Base-by-base conservation (phyloP, 208 protist genomes). In the Borovskyia barvae region DNA sequence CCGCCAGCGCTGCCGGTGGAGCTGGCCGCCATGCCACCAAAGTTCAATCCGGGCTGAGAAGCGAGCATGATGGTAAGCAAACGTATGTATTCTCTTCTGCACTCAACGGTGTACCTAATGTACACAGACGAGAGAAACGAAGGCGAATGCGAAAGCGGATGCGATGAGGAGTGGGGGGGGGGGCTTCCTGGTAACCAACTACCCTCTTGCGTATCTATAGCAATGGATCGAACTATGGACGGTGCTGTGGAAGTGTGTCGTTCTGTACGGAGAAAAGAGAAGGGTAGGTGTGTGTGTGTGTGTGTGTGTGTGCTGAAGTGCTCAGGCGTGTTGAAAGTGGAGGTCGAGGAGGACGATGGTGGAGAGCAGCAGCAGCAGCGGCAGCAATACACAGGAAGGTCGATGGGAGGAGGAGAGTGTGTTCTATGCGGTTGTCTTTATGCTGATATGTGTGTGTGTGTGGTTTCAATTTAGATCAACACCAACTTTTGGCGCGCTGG, bases 1-100 rank as follows among this genome's bases (percentile, higher is more conserved):
- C n/a, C n/a, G n/a, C n/a, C n/a, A n/a, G n/a, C n/a, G 37, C 45
- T 40, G 39, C 43, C 39, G 22, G 40, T 42, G 39, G 54, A 39
- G 5, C 35, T 45, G 9, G 33, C 54, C 0, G 49, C 51, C 6
- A 26, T 56, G 12, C 51, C 57, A 0, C 72, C 52, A 22, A 84
- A 80, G 64, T 80, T 84, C 58, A 35, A 77, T 25, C 46, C 66
- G 28, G 48, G 19, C 25, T 55, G 30, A 28, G 49, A 60, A 19
- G 24, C 48, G 4, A 72, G 30, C 15, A 30, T 42, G 43, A 5
- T 52, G 36, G 8, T 2, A 8, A 26, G 45, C 36, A 17, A 19
- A 43, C 7, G 12, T n/a, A n/a, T n/a, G n/a, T n/a, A n/a, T n/a
- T n/a, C n/a, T n/a, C n/a, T n/a, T n/a, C n/a, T n/a, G n/a, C n/a